phyloP scores from a whole-genome alignment of 202 grass and related monocot species.

The Zoysia matrella region DNA sequence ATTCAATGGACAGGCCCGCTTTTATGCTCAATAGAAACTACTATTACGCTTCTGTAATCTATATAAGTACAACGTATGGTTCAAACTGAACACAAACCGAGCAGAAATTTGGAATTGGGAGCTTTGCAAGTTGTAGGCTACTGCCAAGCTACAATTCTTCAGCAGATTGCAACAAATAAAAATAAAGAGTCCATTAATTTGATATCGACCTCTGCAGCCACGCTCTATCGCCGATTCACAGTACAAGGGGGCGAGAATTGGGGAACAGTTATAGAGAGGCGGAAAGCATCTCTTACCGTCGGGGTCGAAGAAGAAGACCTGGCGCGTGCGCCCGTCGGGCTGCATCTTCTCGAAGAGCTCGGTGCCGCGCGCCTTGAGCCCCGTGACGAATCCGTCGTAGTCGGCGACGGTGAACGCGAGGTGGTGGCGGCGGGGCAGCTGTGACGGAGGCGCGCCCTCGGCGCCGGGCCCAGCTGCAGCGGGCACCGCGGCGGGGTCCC shows the following conservation, averaged over 20 bases:
- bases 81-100: background rate
- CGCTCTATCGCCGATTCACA: background rate
- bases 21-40: background rate
- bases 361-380: conserved; percentile 70
- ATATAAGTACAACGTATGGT: background rate
- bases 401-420: conserved; percentile 78
- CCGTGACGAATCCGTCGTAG: conserved; percentile 69
- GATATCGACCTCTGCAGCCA: background rate
- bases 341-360: conserved; percentile 75
- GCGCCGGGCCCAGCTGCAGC: conserved; percentile 35
- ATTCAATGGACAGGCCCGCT: background rate
- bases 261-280: background rate
- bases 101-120: background rate
- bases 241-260: background rate
- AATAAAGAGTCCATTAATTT: background rate
- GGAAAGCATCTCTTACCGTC: conserved; percentile 57
- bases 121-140: background rate
- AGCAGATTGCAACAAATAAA: conserved; percentile 1
- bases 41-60: background rate
- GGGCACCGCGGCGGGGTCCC: conserved; percentile 51
- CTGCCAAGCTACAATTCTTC: background rate
- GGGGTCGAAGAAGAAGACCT: conserved; percentile 99
- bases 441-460: conserved; percentile 38
- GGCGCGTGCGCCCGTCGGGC: conserved; percentile 76
- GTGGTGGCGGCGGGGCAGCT: conserved; percentile 76